A percentile compares a stretch with the other conserved stretches of the same genome.
Conservation (phyloP, 805 yeast genomes). For the Starmerella apicola region DNA sequence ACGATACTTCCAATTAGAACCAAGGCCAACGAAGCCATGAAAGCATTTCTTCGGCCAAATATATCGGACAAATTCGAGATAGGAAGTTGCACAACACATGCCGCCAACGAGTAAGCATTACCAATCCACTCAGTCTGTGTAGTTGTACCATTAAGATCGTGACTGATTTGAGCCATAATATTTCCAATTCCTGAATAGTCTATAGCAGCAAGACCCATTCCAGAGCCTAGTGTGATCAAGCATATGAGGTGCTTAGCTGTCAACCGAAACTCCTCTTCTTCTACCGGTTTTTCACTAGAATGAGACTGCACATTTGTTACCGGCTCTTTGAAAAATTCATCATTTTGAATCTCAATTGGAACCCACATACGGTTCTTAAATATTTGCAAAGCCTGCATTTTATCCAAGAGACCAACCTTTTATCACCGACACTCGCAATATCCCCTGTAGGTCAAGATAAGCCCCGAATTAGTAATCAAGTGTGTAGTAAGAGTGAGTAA, state of each 20-base stretch:
- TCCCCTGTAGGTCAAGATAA: too few species aligned
- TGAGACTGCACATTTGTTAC: neutral
- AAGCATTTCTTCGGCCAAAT: constrained; percentile 35
- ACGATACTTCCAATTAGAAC: constrained; percentile 54
- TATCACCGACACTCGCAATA: too few species aligned
- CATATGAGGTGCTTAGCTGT: constrained; percentile 2
- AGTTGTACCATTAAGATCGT: constrained; percentile 20
- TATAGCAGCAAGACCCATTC: constrained; percentile 11
- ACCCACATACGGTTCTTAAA: neutral
- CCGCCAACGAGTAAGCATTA: constrained; percentile 22
- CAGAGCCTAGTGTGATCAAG: constrained; percentile 4
- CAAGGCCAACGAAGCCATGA: constrained; percentile 37
- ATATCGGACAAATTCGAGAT: constrained; percentile 21
- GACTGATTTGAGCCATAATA: constrained; percentile 14
- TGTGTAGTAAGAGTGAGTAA: too few species aligned
- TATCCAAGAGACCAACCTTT: too few species aligned
- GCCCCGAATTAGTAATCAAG: too few species aligned
- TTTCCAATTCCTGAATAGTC: constrained; percentile 20
- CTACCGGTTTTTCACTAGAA: neutral
- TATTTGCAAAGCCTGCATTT: neutral
- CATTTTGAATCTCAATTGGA: neutral
- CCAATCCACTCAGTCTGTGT: constrained; percentile 25
- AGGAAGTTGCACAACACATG: constrained; percentile 19
- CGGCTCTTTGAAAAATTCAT: neutral
- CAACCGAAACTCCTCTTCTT: constrained; percentile 8